These are phyloP conservation scores for Gigaspora rosea DNA, from an alignment of 192 early-diverging fungal genomes.

Conservation along the genomic window DNA sequence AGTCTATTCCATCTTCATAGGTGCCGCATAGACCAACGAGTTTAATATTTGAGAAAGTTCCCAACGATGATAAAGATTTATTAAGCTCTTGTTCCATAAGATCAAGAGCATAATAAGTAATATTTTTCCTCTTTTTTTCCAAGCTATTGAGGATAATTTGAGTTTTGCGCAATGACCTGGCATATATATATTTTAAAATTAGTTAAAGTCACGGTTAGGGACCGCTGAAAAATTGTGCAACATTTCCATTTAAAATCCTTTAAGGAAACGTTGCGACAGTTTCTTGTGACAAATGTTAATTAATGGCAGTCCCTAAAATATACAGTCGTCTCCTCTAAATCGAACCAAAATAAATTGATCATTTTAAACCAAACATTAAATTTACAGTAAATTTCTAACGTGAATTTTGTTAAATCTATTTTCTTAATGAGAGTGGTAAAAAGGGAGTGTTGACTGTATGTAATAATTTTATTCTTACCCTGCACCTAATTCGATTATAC, in stretches of 20 bases:
- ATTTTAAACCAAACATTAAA: not conserved
- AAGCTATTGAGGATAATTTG: slow-evolving; percentile 77
- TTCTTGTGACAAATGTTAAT: not conserved
- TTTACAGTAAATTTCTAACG: too few relatives aligned
- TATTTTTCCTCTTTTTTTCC: slow-evolving; percentile 55
- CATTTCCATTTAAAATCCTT: too few relatives aligned
- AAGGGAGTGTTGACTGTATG: too few relatives aligned
- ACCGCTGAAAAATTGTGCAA: not conserved
- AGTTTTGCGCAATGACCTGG: slow-evolving; percentile 85
- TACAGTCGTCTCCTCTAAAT: not conserved
- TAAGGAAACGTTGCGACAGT: not conserved
- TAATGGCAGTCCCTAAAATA: not conserved
- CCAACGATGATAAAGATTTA: slow-evolving; percentile 68
- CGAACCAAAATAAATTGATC: too few relatives aligned
- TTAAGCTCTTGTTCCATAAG: slow-evolving; percentile 79
- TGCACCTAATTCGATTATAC: slow-evolving; percentile 86
- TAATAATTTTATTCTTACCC: slow-evolving; percentile 54
- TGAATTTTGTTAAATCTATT: too few relatives aligned
- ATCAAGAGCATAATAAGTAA: slow-evolving; percentile 90
- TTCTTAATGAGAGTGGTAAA: too few relatives aligned
- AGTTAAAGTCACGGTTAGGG: not conserved
- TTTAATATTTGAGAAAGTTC: slow-evolving; percentile 65
- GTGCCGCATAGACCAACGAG: slow-evolving; percentile 84
- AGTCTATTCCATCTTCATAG: slow-evolving; percentile 81
- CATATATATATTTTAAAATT: not conserved